Conservation (phyloP, 2,329 filamentous ascomycete species). For the Aspergillaceae sp. region DNA sequence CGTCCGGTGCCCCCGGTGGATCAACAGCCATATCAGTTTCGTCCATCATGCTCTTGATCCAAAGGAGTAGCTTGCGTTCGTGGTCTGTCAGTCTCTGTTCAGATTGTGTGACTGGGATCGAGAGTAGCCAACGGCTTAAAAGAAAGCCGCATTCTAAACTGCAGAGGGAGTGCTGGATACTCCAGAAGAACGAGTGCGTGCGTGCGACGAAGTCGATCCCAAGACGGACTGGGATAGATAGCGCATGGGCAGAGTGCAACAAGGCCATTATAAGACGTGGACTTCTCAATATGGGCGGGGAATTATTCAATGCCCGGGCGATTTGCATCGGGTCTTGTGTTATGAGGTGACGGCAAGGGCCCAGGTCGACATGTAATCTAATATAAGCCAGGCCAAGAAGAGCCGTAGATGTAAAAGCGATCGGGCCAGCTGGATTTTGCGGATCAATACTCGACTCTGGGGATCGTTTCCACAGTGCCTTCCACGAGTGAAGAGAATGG, state of each 20-base stretch:
- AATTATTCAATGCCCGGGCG: slow-evolving; percentile 37
- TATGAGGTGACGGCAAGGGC: slow-evolving; percentile 39
- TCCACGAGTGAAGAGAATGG: slow-evolving; percentile 43
- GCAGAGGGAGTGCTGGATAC: slow-evolving; percentile 47
- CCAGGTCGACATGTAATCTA: slow-evolving; percentile 40
- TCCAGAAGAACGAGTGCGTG: slow-evolving; percentile 49
- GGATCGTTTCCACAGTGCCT: slow-evolving; percentile 44
- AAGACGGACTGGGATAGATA: slow-evolving; percentile 47
- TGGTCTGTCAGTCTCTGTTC: slow-evolving; percentile 39
- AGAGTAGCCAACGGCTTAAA: slow-evolving; percentile 39
- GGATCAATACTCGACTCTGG: slow-evolving; percentile 48
- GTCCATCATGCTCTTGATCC: slow-evolving; percentile 44
- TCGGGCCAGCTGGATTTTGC: slow-evolving; percentile 44
- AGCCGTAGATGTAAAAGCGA: slow-evolving; percentile 46
- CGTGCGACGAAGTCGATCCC: slow-evolving; percentile 47
- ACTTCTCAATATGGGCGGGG: slow-evolving; percentile 35
- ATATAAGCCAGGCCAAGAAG: slow-evolving; percentile 42
- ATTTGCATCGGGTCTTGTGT: slow-evolving; percentile 41
- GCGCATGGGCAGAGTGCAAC: slow-evolving; percentile 46
- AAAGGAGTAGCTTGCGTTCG: slow-evolving; percentile 39
- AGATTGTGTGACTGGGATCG: slow-evolving; percentile 35
- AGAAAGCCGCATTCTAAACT: slow-evolving; percentile 47
- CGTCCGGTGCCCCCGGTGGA: slow-evolving; percentile 29
- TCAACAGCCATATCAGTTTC: slow-evolving; percentile 41
- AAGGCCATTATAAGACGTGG: slow-evolving; percentile 43